These are phyloP conservation scores for Annulohypoxylon truncatum DNA, from an alignment of 2,329 filamentous ascomycete genomes.

Conservation along the genomic window DNA sequence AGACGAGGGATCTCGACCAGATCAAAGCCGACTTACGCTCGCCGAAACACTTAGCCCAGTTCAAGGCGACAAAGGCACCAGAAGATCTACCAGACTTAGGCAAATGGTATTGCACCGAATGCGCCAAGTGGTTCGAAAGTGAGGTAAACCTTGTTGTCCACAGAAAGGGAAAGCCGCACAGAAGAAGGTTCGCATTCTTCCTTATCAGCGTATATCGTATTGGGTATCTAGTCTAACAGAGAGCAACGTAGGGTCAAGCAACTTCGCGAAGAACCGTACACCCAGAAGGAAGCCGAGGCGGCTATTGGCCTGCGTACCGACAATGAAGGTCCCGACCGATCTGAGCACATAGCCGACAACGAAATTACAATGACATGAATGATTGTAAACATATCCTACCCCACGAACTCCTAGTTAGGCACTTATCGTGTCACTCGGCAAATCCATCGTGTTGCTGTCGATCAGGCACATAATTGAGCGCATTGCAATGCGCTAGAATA, in stretches of 20 bases:
- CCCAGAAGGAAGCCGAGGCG: constrained; percentile 86
- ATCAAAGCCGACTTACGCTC: constrained; percentile 84
- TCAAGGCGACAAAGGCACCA: constrained; percentile 79
- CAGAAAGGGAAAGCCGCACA: constrained; percentile 90
- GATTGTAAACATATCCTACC: not conserved
- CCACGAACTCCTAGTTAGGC: constrained; percentile 3
- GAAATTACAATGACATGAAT: constrained; percentile 55
- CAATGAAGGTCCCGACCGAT: constrained; percentile 61
- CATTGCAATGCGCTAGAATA: not conserved
- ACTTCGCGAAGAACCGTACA: constrained; percentile 85
- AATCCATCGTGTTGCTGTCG: not conserved
- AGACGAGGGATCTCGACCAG: constrained; percentile 88
- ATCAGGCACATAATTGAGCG: not conserved
- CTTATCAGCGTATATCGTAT: not conserved
- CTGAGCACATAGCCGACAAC: constrained; percentile 48
- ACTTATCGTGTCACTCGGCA: not conserved
- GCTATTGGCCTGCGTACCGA: constrained; percentile 78
- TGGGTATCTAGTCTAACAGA: constrained; percentile 44
- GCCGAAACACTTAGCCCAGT: constrained; percentile 82
- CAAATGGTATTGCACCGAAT: constrained; percentile 88
- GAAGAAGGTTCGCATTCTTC: constrained; percentile 73
- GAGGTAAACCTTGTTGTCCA: constrained; percentile 81
- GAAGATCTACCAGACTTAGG: constrained; percentile 93
- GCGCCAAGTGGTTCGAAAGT: constrained; percentile 95
- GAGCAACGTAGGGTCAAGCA: constrained; percentile 75